Evolutionary conservation across 208 protist genomes (phyloP), one percentile per base, ranked within the genome.

Genomic region (Blastocrithidia nonstop): DNA sequence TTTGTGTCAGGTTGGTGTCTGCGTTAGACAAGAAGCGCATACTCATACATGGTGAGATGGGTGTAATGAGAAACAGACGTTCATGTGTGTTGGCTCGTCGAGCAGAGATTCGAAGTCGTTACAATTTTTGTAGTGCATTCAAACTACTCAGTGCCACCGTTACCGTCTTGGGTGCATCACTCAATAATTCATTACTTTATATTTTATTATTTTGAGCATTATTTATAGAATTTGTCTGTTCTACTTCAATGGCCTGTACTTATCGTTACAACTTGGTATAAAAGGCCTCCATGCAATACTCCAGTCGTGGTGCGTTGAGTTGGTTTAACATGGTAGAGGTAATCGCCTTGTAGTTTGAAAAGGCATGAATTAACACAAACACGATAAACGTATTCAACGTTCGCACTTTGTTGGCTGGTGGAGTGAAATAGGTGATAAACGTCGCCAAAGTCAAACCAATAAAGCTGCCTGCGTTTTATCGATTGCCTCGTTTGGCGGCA

Each of bases 271-370:
- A n/a, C n/a, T n/a, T n/a, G n/a, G n/a, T n/a, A n/a, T n/a, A n/a
- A n/a, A n/a, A n/a, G n/a, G n/a, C n/a, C n/a, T n/a, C 36, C 2
- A 76, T 31, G 33, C 61, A 76, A 42, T 61, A 64, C 36, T 74
- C 67, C 23, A 81, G 47, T 4, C 66, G 74, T 6, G 76, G 70
- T 8, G 45, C 47, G 42, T 84, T 84, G 29, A 84, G 47, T 31
- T 62, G 48, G 8, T 17, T 24, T 48, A 84, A 42, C 38, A 65
- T 50, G 31, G 67, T 45, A 1, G 16, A 46, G 1, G 50, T 52
- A 13, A 67, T 43, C 16, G 32, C 37, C 11, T 36, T 13, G 35
- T 74, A 61, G 55, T 77, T 80, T 24, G 59, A 40, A 22, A 61
- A 55, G 23, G 74, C 20, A 40, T 77, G 71, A 8, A 58, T 26